phyloP scores from a whole-genome alignment of 345 rosid genomes.

The Psidium friedrichsthalianum region DNA sequence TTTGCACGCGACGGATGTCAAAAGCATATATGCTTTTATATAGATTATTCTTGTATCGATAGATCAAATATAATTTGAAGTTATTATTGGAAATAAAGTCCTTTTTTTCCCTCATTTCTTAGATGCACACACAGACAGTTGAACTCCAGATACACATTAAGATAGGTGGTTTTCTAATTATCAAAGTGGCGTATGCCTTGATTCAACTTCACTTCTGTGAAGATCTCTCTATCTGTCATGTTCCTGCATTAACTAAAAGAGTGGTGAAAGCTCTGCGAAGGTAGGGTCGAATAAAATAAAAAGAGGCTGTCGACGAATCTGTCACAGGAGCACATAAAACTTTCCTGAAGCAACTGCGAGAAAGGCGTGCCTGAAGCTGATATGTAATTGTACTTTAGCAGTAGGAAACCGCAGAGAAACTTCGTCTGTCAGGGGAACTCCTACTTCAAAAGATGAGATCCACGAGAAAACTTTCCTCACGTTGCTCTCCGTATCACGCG shows the following conservation, averaged over 20 bases:
- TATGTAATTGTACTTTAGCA: neutral
- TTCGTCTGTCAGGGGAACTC: neutral
- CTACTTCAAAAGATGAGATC: neutral
- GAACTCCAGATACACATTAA: neutral
- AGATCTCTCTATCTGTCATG: neutral
- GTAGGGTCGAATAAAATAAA: neutral
- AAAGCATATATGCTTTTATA: neutral
- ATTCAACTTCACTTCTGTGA: neutral
- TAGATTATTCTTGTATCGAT: neutral
- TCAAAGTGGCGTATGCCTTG: neutral
- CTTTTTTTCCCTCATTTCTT: neutral
- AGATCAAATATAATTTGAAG: neutral
- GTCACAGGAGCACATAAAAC: neutral
- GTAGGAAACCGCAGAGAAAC: slow-evolving; percentile 14
- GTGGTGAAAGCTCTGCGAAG: neutral
- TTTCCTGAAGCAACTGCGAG: neutral
- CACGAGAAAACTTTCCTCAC: neutral
- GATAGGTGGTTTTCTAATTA: neutral
- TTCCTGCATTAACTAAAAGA: neutral
- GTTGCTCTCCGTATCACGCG: neutral
- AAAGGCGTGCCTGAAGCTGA: neutral
- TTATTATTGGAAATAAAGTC: neutral
- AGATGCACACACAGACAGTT: neutral
- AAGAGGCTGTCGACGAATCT: neutral
- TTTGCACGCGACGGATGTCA: neutral